phyloP scores from a whole-genome alignment of 2,329 filamentous ascomycete genomes.

The Neonectria neomacrospora region DNA sequence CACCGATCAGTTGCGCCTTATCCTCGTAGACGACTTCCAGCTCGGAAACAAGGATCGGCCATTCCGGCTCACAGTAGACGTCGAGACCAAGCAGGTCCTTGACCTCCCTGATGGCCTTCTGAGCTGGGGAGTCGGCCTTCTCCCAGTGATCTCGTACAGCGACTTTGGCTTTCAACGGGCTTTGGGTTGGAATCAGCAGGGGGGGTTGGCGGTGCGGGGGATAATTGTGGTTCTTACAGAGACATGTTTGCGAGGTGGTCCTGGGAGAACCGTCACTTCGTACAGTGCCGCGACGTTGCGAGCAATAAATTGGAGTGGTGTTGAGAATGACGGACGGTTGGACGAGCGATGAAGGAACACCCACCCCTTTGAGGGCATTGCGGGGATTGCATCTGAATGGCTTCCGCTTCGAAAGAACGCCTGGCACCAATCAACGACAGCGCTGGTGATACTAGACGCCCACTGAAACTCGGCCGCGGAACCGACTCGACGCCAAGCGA shows the following conservation, averaged over 20 bases:
- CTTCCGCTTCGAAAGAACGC: background rate
- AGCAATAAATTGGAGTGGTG: background rate
- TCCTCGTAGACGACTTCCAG: conserved; percentile 54
- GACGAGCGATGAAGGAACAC: background rate
- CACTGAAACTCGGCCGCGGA: conserved; percentile 6
- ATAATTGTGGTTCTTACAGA: conserved; percentile 15
- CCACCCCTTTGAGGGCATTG: background rate
- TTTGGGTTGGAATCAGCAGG: conserved; percentile 34
- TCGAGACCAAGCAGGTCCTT: conserved; percentile 53
- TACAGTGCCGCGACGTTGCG: background rate
- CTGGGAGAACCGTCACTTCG: too few relatives aligned
- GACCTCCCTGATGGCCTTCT: conserved; percentile 48
- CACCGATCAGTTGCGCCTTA: conserved; percentile 51
- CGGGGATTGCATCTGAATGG: background rate
- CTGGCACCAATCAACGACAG: conserved; percentile 1
- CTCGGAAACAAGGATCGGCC: conserved; percentile 54
- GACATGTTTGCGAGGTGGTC: conserved; percentile 25
- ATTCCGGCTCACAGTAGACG: conserved; percentile 55
- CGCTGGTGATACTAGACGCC: conserved; percentile 10
- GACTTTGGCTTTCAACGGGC: conserved; percentile 56
- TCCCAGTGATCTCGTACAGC: conserved; percentile 58
- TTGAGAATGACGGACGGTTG: conserved; percentile 8
- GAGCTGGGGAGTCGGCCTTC: conserved; percentile 47
- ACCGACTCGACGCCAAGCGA: conserved; percentile 27
- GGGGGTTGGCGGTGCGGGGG: background rate